Base-by-base conservation (phyloP, 2,329 filamentous ascomycete genomes). In the Tetracladium maxilliforme region DNA sequence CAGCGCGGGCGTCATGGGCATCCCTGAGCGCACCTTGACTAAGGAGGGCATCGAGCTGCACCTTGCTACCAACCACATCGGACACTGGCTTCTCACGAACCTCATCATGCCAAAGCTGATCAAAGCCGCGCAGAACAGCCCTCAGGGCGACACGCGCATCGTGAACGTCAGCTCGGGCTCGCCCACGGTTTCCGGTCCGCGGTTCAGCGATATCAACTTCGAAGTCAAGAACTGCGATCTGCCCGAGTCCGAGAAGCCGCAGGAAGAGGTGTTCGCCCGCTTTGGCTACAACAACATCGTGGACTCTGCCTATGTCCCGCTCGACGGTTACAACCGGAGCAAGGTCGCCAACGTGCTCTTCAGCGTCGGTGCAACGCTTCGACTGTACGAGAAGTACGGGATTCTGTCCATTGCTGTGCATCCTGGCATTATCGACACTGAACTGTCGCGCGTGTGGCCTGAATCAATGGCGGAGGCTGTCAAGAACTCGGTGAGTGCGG, bases 21-120 rank as follows among this genome's bases (percentile, higher is more conserved):
- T 46, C n/a, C 33, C 31, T 8, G 41, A 49, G 5, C 47, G 47
- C 20, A 42, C 38, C 3, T 32, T 47, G n/a, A 49, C 44, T 7
- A 33, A 40, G 4, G 54, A 59, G 4, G 57, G 56, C 1, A 43
- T 52, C 23, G 57, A 61, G 40, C 39, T 42, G 26, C 54, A 58
- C 28, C 53, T 64, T 24, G 53, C 46, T 0, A 50, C 49, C n/a
- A 37, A 26, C 24, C 13, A 14, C 11, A 11, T 12, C 19, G 33
- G 11, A 28, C 29, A 6, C 31, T 44, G 23, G 40, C 41, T 10
- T 28, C 32, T n/a, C 37, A 30, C 28, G 29, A 25, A 6, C 24
- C 24, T 16, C 16, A 34, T 12, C 22, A 19, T 24, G 18, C 33
- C 28, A 6, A 39, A 30, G 22, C 23, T 22, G 12, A 17, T 28